Evolutionary conservation across 139 green algal species (phyloP).

Genomic region (Ettlia oleoabundans): DNA sequence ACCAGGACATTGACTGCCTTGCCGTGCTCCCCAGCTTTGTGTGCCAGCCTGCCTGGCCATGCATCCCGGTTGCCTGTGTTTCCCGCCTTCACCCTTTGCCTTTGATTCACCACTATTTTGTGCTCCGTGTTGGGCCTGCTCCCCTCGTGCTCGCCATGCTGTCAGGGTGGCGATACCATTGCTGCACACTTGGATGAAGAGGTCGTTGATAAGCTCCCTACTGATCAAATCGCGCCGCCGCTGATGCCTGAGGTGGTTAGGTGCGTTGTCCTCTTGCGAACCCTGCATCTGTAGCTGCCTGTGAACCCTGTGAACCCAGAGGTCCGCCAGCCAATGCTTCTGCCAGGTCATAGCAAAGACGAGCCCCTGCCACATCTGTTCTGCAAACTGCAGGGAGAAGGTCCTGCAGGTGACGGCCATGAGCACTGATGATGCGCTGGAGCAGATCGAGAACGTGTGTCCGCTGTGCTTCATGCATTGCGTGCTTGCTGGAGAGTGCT

Average conservation of each 20-base stretch:
- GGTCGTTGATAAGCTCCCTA: slow-evolving; percentile 35
- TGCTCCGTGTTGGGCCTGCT: not conserved
- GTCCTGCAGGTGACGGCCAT: slow-evolving; percentile 53
- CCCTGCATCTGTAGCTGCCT: no score
- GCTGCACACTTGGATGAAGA: slow-evolving; percentile 23
- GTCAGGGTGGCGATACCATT: slow-evolving; percentile 37
- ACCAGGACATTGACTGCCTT: not conserved
- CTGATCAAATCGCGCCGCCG: slow-evolving; percentile 24
- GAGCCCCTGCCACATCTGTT: not conserved
- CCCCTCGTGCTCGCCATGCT: not conserved
- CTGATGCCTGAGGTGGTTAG: slow-evolving; percentile 33
- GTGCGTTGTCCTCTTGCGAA: slow-evolving; percentile 2
- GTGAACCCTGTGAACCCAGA: no score
- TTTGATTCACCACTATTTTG: not conserved
- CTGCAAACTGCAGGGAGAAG: slow-evolving; percentile 27
- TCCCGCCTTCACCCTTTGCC: no score
- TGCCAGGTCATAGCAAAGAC: no score
- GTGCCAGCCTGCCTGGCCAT: not conserved
- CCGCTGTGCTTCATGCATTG: no score
- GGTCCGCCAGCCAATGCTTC: no score
- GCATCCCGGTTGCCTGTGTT: no score
- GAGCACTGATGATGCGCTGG: slow-evolving; percentile 64
- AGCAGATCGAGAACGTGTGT: slow-evolving; percentile 62
- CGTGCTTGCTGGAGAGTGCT: not conserved
- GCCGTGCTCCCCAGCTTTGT: no score